Conservation (phyloP, 225 moss, liverwort and hornwort genomes). For the Straminergon stramineum region DNA sequence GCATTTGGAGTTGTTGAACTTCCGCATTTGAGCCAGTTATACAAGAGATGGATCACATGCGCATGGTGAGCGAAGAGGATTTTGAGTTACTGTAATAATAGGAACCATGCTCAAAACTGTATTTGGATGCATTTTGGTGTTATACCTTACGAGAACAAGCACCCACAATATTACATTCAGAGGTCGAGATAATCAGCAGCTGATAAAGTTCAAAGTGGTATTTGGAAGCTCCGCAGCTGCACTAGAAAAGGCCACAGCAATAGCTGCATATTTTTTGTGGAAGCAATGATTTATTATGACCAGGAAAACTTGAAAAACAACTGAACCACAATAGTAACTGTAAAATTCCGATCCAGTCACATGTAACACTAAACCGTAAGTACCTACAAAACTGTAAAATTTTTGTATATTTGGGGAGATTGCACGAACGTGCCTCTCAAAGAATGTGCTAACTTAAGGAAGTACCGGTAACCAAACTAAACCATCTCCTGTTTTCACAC, state of each 20-base stretch:
- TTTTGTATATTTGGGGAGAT: not conserved
- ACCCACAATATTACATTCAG: not conserved
- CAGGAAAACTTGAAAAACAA: not conserved
- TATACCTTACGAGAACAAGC: not conserved
- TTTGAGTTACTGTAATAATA: not conserved
- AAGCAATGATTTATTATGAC: not conserved
- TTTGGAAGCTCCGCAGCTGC: not conserved
- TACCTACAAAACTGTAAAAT: not conserved
- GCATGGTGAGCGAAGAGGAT: not conserved
- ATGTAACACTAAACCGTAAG: not conserved
- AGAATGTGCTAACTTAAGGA: not conserved
- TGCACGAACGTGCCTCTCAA: constrained; percentile 7
- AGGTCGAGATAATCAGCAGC: not conserved
- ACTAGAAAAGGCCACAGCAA: not conserved
- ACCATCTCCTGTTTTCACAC: not conserved
- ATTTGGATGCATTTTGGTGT: not conserved
- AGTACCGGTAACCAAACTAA: not conserved
- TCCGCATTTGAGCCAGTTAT: not conserved
- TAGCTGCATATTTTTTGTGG: not conserved
- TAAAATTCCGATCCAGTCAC: not conserved
- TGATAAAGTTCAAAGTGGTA: not conserved
- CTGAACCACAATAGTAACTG: not conserved
- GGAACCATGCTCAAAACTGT: no score
- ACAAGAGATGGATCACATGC: not conserved
- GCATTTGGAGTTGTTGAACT: not conserved